A percentile compares a stretch with the other conserved stretches of the same genome.
phyloP scores from a whole-genome alignment of 164 flowering plant genomes.

The Warburgia ugandensis region DNA sequence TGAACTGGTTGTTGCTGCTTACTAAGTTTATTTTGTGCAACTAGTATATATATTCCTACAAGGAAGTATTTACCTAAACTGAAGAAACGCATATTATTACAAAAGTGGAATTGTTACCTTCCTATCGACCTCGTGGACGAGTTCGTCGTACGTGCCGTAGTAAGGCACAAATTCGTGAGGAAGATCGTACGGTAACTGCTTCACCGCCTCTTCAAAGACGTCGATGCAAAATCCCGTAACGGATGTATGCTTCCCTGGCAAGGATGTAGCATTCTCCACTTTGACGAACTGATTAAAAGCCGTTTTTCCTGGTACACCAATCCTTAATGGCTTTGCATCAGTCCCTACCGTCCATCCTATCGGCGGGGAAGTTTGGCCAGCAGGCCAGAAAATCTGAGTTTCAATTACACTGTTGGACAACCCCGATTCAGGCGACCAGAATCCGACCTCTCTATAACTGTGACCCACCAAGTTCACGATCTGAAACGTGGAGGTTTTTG shows the following conservation, averaged over 20 bases:
- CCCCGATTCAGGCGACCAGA: slow-evolving; percentile 17
- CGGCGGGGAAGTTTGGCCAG: slow-evolving; percentile 16
- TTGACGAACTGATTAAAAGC: slow-evolving; percentile 37
- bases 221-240: slow-evolving; percentile 45
- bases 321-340: slow-evolving; percentile 23
- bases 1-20: not conserved
- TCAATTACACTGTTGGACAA: slow-evolving; percentile 2
- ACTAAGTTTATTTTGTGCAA: too few relatives aligned
- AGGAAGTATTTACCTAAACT: not conserved
- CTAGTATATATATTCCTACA: too few relatives aligned
- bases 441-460: slow-evolving; percentile 17
- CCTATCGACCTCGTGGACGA: slow-evolving; percentile 24
- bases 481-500: not conserved
- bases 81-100: not conserved
- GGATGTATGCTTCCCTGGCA: slow-evolving; percentile 1
- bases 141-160: slow-evolving; percentile 20
- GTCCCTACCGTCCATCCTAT: slow-evolving; percentile 48
- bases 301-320: slow-evolving; percentile 39
- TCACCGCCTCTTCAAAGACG: slow-evolving; percentile 26
- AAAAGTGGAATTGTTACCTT: slow-evolving; percentile 23
- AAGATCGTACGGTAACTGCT: slow-evolving; percentile 22
- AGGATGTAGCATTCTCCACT: slow-evolving; percentile 9
- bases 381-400: slow-evolving; percentile 24
- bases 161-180: slow-evolving; percentile 17
- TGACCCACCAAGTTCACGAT: slow-evolving; percentile 20